Evolutionary conservation across 2,329 filamentous ascomycete species (phyloP).

Genomic region (Ophiosphaerella narmari): DNA sequence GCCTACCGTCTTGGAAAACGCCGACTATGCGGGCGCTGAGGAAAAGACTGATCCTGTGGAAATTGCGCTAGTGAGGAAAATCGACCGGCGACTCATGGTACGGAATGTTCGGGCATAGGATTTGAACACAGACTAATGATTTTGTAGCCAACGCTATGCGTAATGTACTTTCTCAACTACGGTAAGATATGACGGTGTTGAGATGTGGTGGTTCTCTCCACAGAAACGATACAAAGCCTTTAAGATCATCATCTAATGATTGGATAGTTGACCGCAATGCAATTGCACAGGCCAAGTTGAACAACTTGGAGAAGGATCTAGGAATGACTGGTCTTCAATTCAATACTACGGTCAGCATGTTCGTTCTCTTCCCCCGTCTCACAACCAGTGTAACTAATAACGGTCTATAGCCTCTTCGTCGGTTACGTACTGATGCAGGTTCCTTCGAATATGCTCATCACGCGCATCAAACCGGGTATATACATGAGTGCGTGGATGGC

Average conservation of each 20-base stretch:
- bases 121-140: background rate
- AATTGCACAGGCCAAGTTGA: conserved; percentile 67
- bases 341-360: conserved; percentile 56
- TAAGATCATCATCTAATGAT: too few relatives aligned
- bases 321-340: conserved; percentile 34
- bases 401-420: conserved; percentile 52
- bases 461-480: conserved; percentile 35
- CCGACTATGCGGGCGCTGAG: conserved; percentile 37
- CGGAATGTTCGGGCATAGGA: background rate
- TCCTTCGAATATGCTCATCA: conserved; percentile 52
- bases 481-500: conserved; percentile 44
- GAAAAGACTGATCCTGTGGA: conserved; percentile 39
- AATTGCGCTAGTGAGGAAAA: conserved; percentile 39
- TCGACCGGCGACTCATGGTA: conserved; percentile 40
- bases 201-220: too few relatives aligned
- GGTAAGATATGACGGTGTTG: too few relatives aligned
- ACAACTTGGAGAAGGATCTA: conserved; percentile 63
- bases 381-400: background rate
- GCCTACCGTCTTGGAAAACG: conserved; percentile 15
- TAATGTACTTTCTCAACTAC: conserved; percentile 51
- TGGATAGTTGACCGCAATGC: conserved; percentile 61
- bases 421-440: conserved; percentile 46
- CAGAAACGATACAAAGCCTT: too few relatives aligned
- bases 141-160: conserved; percentile 45
- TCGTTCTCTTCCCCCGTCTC: conserved; percentile 3